Base-by-base conservation (phyloP, 805 yeast species). In the Diddensiella transvaalensis region DNA sequence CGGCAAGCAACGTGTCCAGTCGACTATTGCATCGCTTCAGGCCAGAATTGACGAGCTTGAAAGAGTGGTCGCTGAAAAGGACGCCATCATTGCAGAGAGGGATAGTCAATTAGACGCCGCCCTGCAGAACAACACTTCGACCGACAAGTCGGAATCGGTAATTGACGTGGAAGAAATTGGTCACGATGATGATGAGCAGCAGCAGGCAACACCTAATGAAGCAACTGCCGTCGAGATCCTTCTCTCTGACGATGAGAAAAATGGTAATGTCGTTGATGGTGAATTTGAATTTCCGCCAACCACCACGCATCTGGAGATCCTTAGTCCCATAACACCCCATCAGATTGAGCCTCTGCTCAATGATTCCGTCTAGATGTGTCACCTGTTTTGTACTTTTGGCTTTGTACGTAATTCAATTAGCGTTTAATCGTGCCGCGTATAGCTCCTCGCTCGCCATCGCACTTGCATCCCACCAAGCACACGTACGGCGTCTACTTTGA, bases 261-360 rank as follows among this genome's bases (percentile, higher is more conserved):
- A 26, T 6, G 33, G 19, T 10, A 29, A 47, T 35, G 13, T 8
- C 32, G 32, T 26, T 8, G 11, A 26, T 26, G 32, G 13, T 8
- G 32, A 26, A 8, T 13, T 13, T 8, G 32, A 8, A 26, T 18
- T 38, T 18, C 35, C 47, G 29, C 13, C 43, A 38, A 19, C 44
- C 51, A 10, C 33, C 30, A 32, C 22, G 26, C 15, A 15, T 13
- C 22, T 26, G 21, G 48, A 40, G 26, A 21, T 35, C 5, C 35
- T 45, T 18, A 45, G 48, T 19, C 48, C 48, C 10, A 35, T 43
- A 40, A 41, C 40, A 35, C 46, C 17, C n/a, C 17, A 35, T 10
- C 38, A 35, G 38, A 13, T 35, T 15, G 8, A 17, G 24, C 21
- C 23, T 26, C 38, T 23, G 17, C 39, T 42, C 11, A 19, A n/a